phyloP scores from a whole-genome alignment of 257 asterid genomes.

The Scutellaria barbata region DNA sequence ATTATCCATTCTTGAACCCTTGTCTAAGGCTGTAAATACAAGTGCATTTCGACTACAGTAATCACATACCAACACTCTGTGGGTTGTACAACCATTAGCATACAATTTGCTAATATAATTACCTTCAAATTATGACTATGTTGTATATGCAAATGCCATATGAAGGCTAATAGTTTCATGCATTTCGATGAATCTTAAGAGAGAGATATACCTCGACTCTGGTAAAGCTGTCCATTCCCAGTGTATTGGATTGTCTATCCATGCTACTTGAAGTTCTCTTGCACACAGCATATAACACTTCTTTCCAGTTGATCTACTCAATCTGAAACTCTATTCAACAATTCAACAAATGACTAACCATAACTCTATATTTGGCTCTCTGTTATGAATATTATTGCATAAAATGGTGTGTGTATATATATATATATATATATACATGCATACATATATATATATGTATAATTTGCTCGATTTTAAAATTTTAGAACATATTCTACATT shows the following conservation, averaged over 20 bases:
- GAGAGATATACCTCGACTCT: conserved; percentile 47
- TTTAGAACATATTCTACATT: background rate
- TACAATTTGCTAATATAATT: background rate
- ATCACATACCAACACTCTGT: too few relatives aligned
- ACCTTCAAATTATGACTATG: background rate
- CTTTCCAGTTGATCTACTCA: conserved; percentile 43
- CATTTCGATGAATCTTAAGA: background rate
- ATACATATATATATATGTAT: too few relatives aligned
- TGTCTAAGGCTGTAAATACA: too few relatives aligned
- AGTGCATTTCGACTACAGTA: too few relatives aligned
- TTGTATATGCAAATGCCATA: background rate
- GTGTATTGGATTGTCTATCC: conserved; percentile 31
- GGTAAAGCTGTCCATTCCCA: conserved; percentile 48
- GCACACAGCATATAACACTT: conserved; percentile 49
- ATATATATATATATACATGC: too few relatives aligned
- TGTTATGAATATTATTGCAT: too few relatives aligned
- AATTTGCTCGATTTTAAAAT: too few relatives aligned
- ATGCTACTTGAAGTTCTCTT: conserved; percentile 44
- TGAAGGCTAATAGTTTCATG: background rate
- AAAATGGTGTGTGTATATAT: too few relatives aligned
- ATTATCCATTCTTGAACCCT: too few relatives aligned
- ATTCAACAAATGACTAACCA: conserved; percentile 3
- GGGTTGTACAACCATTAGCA: too few relatives aligned
- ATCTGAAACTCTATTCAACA: conserved; percentile 42
- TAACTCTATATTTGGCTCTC: too few relatives aligned